These are phyloP conservation scores for Irpex rosettiformis DNA, from an alignment of 1,284 basidiomycete species.

Conservation along the genomic window DNA sequence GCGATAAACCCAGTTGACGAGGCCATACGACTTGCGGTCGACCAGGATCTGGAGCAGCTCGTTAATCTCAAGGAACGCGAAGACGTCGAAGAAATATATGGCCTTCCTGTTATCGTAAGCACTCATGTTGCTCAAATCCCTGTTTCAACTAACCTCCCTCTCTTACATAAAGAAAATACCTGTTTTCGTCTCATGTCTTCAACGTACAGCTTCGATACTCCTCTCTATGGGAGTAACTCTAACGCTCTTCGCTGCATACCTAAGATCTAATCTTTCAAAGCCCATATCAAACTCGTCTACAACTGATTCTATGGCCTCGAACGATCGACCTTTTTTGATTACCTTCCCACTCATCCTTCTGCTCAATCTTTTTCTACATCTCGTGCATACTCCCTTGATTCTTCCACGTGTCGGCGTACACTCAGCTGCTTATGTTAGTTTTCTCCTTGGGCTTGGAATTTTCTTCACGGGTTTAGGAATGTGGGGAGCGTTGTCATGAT, in stretches of 20 bases:
- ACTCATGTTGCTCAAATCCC: slow-evolving; percentile 1
- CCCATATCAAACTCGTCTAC: slow-evolving; percentile 8
- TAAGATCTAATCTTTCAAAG: slow-evolving; percentile 36
- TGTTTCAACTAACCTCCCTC: background rate
- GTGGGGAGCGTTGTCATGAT: slow-evolving; percentile 58
- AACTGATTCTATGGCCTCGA: slow-evolving; percentile 11
- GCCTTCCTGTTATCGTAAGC: slow-evolving; percentile 68
- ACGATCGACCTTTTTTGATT: slow-evolving; percentile 36
- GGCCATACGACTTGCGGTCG: slow-evolving; percentile 38
- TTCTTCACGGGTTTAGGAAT: slow-evolving; percentile 66
- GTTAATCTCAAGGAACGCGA: slow-evolving; percentile 59
- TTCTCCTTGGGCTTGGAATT: slow-evolving; percentile 57
- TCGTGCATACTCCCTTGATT: slow-evolving; percentile 58
- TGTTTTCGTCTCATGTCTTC: slow-evolving; percentile 69
- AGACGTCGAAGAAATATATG: slow-evolving; percentile 74
- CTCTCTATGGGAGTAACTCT: slow-evolving; percentile 66
- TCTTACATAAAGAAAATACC: slow-evolving; percentile 65
- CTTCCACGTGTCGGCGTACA: slow-evolving; percentile 68
- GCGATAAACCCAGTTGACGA: slow-evolving; percentile 20
- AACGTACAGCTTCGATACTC: slow-evolving; percentile 67
- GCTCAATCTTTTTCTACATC: slow-evolving; percentile 47
- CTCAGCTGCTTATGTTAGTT: slow-evolving; percentile 62
- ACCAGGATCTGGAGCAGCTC: slow-evolving; percentile 61
- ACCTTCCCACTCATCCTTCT: slow-evolving; percentile 46
- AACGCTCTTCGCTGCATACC: slow-evolving; percentile 58